Percentiles rank a stretch among this genome's conserved stretches.
Evolutionary conservation across 257 asterid genomes (phyloP).

Genomic region (Nicotiana obtusifolia): DNA sequence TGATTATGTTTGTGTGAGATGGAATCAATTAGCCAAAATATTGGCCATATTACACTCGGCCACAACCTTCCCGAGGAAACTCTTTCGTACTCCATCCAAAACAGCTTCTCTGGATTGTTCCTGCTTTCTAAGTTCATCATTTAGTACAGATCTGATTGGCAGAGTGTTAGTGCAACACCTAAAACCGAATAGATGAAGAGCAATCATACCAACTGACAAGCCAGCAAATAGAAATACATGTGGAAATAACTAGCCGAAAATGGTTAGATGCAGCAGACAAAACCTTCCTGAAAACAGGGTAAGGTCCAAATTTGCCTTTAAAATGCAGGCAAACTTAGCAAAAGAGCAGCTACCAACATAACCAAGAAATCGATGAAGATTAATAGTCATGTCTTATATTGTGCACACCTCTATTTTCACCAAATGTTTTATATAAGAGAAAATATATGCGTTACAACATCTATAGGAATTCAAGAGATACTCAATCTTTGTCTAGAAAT

Average conservation of each 20-base stretch:
- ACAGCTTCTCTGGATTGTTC: conserved; percentile 55
- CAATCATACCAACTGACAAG: background rate
- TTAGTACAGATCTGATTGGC: background rate
- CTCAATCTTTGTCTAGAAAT: background rate
- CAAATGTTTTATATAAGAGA: too few species aligned
- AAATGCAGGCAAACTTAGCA: too few species aligned
- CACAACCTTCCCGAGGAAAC: conserved; percentile 75
- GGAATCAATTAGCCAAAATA: too few species aligned
- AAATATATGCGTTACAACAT: too few species aligned
- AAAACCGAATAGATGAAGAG: background rate
- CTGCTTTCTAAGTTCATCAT: background rate
- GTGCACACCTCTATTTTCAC: too few species aligned
- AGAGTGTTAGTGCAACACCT: background rate
- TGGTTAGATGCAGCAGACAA: background rate
- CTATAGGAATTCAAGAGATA: background rate
- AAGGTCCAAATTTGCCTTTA: too few species aligned
- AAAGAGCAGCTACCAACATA: too few species aligned
- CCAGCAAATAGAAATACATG: background rate
- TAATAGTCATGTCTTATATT: background rate
- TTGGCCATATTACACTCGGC: too few species aligned
- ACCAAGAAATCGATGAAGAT: too few species aligned
- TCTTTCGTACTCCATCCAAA: conserved; percentile 71
- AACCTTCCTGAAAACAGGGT: background rate
- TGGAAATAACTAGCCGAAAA: background rate
- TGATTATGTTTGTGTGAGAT: too few species aligned